These are phyloP conservation scores for Ceratocystis colombiana DNA, from an alignment of 2,329 filamentous ascomycete species.

Conservation along the genomic window DNA sequence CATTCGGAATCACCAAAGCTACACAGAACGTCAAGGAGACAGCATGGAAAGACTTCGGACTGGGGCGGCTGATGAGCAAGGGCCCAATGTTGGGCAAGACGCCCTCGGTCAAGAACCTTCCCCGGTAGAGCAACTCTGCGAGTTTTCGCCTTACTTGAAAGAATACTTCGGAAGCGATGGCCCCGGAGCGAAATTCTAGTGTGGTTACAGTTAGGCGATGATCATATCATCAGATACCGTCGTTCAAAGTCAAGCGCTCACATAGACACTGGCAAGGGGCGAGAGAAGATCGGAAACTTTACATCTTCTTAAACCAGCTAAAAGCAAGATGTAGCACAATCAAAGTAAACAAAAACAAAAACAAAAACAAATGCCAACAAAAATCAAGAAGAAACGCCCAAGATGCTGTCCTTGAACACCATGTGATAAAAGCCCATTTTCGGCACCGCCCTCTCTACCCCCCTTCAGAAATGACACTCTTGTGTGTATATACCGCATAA, in stretches of 20 bases:
- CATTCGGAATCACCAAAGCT: conserved; percentile 74
- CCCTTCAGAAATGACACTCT: background rate
- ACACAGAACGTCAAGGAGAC: conserved; percentile 62
- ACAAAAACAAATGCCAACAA: conserved; percentile 12
- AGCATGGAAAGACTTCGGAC: conserved; percentile 67
- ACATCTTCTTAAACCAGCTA: background rate
- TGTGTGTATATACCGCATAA: background rate
- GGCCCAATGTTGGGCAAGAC: conserved; percentile 38
- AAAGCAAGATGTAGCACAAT: conserved; percentile 5
- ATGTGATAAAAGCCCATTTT: conserved; percentile 12
- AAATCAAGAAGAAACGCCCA: conserved; percentile 16
- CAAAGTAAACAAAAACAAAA: conserved; percentile 3
- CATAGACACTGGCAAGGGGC: background rate
- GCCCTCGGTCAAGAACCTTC: conserved; percentile 27
- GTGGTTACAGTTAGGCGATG: background rate
- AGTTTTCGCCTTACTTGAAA: background rate
- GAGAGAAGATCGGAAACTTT: background rate
- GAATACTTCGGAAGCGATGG: background rate
- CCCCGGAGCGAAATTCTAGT: background rate
- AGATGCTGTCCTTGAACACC: conserved; percentile 13
- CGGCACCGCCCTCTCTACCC: background rate
- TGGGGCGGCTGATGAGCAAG: conserved; percentile 58
- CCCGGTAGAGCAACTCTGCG: conserved; percentile 26
- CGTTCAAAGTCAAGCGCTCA: background rate
- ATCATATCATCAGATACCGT: background rate